Evolutionary conservation across 1,139 yeast species (phyloP).

Genomic region (Hyphopichia burtonii): DNA sequence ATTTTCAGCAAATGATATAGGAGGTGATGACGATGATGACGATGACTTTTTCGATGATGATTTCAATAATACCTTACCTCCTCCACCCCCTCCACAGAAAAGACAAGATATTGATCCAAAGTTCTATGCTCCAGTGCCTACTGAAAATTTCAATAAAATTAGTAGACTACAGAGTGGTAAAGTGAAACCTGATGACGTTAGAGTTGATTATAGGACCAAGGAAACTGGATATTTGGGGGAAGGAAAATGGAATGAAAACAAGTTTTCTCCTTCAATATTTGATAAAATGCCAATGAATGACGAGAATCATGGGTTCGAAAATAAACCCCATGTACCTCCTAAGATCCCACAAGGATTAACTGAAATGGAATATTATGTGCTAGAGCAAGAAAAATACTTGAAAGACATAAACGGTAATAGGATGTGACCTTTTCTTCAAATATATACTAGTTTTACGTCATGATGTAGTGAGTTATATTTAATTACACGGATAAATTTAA

Average conservation of each 20-base stretch:
- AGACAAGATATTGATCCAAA: slow-evolving; percentile 44
- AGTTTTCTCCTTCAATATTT: slow-evolving; percentile 44
- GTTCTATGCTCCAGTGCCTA: slow-evolving; percentile 49
- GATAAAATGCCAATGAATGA: slow-evolving; percentile 27
- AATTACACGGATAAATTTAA: too few species aligned
- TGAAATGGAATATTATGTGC: slow-evolving; percentile 46
- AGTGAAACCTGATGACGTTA: slow-evolving; percentile 19
- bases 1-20: slow-evolving; percentile 47
- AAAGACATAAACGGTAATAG: slow-evolving; percentile 45
- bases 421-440: too few species aligned
- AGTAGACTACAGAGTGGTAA: slow-evolving; percentile 22
- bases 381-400: slow-evolving; percentile 43
- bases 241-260: slow-evolving; percentile 28
- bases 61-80: slow-evolving; percentile 19
- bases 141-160: slow-evolving; percentile 31
- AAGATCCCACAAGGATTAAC: slow-evolving; percentile 53
- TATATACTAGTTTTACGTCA: too few species aligned
- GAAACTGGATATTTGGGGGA: slow-evolving; percentile 39
- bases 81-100: slow-evolving; percentile 10
- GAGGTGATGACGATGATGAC: slow-evolving; percentile 21
- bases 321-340: slow-evolving; percentile 51
- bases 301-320: slow-evolving; percentile 24
- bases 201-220: slow-evolving; percentile 23
- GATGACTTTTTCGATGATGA: slow-evolving; percentile 9
- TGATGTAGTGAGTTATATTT: too few species aligned